A percentile compares a stretch with the other conserved stretches of the same genome.
These are phyloP conservation scores for Suillus variegatus DNA, from an alignment of 768 basidiomycete species.

Conservation along the genomic window DNA sequence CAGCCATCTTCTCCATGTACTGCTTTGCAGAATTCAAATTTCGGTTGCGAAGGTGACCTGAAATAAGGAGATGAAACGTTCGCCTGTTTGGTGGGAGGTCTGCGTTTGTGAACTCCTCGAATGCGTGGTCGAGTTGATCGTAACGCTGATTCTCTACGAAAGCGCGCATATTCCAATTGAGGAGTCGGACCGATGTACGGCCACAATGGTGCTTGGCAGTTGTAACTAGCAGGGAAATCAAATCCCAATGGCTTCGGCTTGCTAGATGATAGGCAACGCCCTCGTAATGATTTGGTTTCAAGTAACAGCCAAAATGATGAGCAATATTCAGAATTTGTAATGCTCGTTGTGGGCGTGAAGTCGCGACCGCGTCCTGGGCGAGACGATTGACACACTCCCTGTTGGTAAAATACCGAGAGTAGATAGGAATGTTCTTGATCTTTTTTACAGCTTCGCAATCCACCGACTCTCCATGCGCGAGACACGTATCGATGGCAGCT, in stretches of 20 bases:
- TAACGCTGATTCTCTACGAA: constrained; percentile 56
- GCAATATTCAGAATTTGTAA: constrained; percentile 49
- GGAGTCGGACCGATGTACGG: constrained; percentile 51
- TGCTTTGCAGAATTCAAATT: constrained; percentile 57
- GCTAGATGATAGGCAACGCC: constrained; percentile 52
- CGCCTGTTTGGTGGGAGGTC: constrained; percentile 52
- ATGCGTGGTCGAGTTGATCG: constrained; percentile 41
- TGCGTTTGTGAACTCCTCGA: constrained; percentile 51
- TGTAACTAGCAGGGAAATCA: constrained; percentile 47
- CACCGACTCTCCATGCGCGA: constrained; percentile 15
- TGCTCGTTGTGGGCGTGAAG: constrained; percentile 41
- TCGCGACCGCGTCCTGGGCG: constrained; percentile 35
- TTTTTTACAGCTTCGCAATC: constrained; percentile 6
- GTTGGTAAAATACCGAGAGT: constrained; percentile 32
- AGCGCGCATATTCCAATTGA: constrained; percentile 73
- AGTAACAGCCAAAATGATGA: constrained; percentile 46
- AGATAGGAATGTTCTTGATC: constrained; percentile 24
- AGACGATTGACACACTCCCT: constrained; percentile 33
- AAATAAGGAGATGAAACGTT: constrained; percentile 70
- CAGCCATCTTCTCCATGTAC: constrained; percentile 56
- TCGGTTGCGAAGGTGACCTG: constrained; percentile 68
- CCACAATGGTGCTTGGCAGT: constrained; percentile 52
- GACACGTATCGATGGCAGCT: constrained; percentile 27
- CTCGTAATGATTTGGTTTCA: constrained; percentile 62
- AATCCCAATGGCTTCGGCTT: constrained; percentile 46